Conservation (phyloP, 306 rosid genomes). For the Urtica urens region DNA sequence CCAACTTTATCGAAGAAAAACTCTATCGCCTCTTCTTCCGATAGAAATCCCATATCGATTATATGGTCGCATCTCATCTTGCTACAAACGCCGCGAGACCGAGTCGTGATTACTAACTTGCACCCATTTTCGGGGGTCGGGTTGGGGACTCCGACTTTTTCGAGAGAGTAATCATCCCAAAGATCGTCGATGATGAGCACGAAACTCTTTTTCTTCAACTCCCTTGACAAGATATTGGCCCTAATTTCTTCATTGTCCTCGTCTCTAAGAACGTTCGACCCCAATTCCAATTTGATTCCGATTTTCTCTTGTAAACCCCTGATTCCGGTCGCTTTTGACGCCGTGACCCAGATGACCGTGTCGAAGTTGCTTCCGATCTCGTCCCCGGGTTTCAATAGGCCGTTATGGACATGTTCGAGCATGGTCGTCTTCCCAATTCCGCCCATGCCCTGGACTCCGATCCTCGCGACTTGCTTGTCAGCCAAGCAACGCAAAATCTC, state of each 20-base stretch:
- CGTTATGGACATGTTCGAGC: constrained; percentile 6
- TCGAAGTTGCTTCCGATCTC: not conserved
- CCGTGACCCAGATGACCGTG: not conserved
- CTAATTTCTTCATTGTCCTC: not conserved
- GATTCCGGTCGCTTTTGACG: not conserved
- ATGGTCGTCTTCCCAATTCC: constrained; percentile 19
- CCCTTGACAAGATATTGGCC: not conserved
- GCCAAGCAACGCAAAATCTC: not conserved
- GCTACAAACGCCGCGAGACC: constrained; percentile 5
- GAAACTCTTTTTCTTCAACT: not conserved
- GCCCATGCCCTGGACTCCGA: constrained; percentile 13
- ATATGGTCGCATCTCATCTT: not conserved
- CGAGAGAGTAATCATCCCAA: not conserved
- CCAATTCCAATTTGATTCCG: not conserved
- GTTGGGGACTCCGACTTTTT: constrained; percentile 15
- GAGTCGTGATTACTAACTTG: constrained; percentile 11
- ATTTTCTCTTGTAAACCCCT: not conserved
- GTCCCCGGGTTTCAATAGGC: not conserved
- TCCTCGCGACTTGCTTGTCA: not conserved
- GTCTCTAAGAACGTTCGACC: not conserved
- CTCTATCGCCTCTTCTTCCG: constrained; percentile 7
- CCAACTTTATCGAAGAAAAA: constrained; percentile 14
- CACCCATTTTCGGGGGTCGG: constrained; percentile 5
- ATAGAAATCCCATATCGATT: constrained; percentile 2
- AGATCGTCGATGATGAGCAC: constrained; percentile 12